Percentiles rank a stretch among this genome's conserved stretches.
phyloP scores from a whole-genome alignment of 2,329 filamentous ascomycete genomes.

The Phialophora macrospora region DNA sequence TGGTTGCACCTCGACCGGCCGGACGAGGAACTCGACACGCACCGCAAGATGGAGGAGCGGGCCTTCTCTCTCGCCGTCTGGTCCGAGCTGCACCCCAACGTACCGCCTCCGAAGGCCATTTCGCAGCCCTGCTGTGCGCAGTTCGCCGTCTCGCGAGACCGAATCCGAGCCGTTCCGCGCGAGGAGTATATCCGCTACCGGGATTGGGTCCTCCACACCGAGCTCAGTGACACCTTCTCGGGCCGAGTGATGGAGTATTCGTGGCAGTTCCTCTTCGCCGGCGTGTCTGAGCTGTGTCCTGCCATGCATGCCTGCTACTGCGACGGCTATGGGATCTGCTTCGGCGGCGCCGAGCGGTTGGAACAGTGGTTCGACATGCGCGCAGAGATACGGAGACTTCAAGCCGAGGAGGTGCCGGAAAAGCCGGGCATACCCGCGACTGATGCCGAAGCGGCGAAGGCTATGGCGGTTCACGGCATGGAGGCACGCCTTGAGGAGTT shows the following conservation, averaged over 20 bases:
- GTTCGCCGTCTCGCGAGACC: slow-evolving; percentile 64
- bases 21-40: slow-evolving; percentile 46
- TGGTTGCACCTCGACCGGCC: slow-evolving; percentile 57
- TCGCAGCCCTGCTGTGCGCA: slow-evolving; percentile 68
- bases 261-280: slow-evolving; percentile 67
- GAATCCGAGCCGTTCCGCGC: slow-evolving; percentile 60
- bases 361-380: slow-evolving; percentile 5
- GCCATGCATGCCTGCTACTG: slow-evolving; percentile 64
- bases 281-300: slow-evolving; percentile 51
- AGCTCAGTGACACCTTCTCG: slow-evolving; percentile 60
- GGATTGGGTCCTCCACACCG: slow-evolving; percentile 64
- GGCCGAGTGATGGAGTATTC: slow-evolving; percentile 68
- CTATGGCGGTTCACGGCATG: background rate
- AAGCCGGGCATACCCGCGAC: background rate
- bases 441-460: background rate
- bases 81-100: slow-evolving; percentile 44
- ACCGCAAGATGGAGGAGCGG: slow-evolving; percentile 55
- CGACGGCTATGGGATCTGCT: slow-evolving; percentile 67
- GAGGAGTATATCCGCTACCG: slow-evolving; percentile 63
- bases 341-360: slow-evolving; percentile 52
- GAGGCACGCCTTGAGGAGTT: background rate
- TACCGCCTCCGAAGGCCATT: slow-evolving; percentile 55
- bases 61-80: slow-evolving; percentile 54
- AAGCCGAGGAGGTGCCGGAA: background rate
- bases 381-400: background rate